These are phyloP conservation scores for Lodderomyces metapsilosis DNA, from an alignment of 1,139 yeast genomes.

Conservation along the genomic window DNA sequence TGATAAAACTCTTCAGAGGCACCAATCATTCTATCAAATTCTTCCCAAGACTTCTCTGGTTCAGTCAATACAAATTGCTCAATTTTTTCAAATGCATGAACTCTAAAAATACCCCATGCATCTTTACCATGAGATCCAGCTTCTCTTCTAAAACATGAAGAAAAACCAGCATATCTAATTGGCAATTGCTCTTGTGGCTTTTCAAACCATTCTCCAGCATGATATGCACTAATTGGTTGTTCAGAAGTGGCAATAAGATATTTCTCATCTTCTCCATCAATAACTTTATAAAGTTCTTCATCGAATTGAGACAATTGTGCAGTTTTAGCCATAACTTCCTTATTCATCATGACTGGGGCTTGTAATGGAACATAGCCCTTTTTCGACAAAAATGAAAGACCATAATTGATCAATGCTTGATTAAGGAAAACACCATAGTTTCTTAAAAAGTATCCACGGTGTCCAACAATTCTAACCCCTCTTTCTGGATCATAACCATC, in stretches of 20 bases:
- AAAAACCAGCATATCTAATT: constrained; percentile 92
- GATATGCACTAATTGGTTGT: constrained; percentile 98
- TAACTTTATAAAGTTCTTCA: constrained; percentile 94
- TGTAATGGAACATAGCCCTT: constrained; percentile 88
- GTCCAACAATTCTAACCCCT: constrained; percentile 97
- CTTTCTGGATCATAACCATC: constrained; percentile 99
- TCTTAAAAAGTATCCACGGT: constrained; percentile 96
- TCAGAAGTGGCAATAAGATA: constrained; percentile 98
- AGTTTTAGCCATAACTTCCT: constrained; percentile 98
- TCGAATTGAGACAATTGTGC: constrained; percentile 98
- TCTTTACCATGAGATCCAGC: constrained; percentile 99
- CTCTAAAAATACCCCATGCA: constrained; percentile 99
- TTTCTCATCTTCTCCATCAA: constrained; percentile 97
- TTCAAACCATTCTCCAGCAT: constrained; percentile 98
- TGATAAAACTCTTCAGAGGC: constrained; percentile 91
- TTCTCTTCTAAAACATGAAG: constrained; percentile 98
- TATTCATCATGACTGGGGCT: constrained; percentile 99
- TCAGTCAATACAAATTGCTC: constrained; percentile 95
- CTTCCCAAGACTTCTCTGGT: constrained; percentile 98
- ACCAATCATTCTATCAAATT: constrained; percentile 92
- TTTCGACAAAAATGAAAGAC: constrained; percentile 77
- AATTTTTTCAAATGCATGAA: constrained; percentile 95
- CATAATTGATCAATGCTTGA: constrained; percentile 97
- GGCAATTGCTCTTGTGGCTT: constrained; percentile 97
- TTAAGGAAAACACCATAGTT: constrained; percentile 94